These are phyloP conservation scores for Phytophthora cactorum DNA, from an alignment of 352 stramenopile genomes.

Conservation along the genomic window DNA sequence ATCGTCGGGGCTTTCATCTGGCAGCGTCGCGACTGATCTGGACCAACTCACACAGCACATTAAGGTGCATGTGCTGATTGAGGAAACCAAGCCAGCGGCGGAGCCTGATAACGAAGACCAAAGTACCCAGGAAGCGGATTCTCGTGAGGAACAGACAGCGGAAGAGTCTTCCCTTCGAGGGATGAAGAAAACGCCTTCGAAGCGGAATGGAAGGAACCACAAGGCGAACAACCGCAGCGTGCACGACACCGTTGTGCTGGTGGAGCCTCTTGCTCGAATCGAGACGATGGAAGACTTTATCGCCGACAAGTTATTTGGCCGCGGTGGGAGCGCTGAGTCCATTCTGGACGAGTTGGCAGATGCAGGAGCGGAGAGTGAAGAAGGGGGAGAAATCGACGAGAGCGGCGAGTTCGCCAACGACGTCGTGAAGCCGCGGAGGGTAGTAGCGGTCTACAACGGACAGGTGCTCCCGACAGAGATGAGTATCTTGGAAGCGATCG, in stretches of 20 bases:
- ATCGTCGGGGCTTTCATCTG: slow-evolving; percentile 29
- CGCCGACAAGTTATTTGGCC: slow-evolving; percentile 66
- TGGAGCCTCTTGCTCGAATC: slow-evolving; percentile 76
- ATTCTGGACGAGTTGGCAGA: slow-evolving; percentile 44
- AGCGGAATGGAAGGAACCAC: slow-evolving; percentile 31
- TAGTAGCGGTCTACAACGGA: slow-evolving; percentile 54
- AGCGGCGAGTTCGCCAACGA: slow-evolving; percentile 36
- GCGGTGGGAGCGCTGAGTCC: slow-evolving; percentile 22
- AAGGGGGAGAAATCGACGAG: slow-evolving; percentile 29
- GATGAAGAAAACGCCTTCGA: slow-evolving; percentile 36
- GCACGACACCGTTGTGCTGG: slow-evolving; percentile 75
- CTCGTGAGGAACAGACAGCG: slow-evolving; percentile 10
- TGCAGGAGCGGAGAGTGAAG: slow-evolving; percentile 23
- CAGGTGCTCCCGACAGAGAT: slow-evolving; percentile 43
- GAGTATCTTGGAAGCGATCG: slow-evolving; percentile 73
- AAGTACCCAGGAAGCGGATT: slow-evolving; percentile 19
- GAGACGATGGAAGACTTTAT: slow-evolving; percentile 86
- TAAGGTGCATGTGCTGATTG: slow-evolving; percentile 73
- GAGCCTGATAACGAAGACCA: slow-evolving; percentile 32
- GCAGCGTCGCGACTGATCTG: slow-evolving; percentile 54
- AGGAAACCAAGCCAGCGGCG: slow-evolving; percentile 37
- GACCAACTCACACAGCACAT: slow-evolving; percentile 76
- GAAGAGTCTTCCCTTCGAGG: slow-evolving; percentile 24
- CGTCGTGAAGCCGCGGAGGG: slow-evolving; percentile 39
- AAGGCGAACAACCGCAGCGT: slow-evolving; percentile 48